Base-by-base conservation (phyloP, 1,284 basidiomycete species). In the Hypsizygus ulmarius region DNA sequence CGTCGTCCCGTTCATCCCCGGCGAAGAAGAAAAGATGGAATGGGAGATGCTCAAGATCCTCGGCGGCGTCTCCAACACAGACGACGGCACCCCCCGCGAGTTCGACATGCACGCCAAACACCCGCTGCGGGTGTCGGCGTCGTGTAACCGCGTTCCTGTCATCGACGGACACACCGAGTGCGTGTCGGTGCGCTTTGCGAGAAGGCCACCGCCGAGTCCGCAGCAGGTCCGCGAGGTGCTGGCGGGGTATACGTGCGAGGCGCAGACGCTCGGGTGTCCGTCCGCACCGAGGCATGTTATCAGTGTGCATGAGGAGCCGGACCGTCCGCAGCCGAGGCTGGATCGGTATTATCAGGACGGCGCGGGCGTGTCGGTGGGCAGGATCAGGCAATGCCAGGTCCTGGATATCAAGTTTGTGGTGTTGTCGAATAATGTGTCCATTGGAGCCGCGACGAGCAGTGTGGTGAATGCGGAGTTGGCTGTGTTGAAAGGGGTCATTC, bases 1-100 rank as follows among this genome's bases (percentile, higher is more conserved):
- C 71, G 78, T 99, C 64, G 89, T 99, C 1, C 96, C 96, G 1
- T 88, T 90, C 70, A 99, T 99, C 66, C 72, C 81, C 32, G 93
- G 95, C 33, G 96, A 99, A 66, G 96, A 99, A 66, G 96, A 99
- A 69, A 99, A 99, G 71, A 95, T 99, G 56, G 96, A 99, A 68
- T 97, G 93, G 94, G 96, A 99, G 72, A 88, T 91, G 11, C 79
- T 88, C 63, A 99, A 99, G 74, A 99, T 99, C 62, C 84, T 99
- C 19, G 97, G 97, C 28, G 90, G 86, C 1, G 60, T 97, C 50
- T 63, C 72, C 1, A 52, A 48, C 16, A 38, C 36, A 16, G 81
- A 83, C 49, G 70, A 73, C 28, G 77, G 74, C 7, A 55, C 70
- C 4, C 79, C 70, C 4, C 79, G 77, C 50, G 62, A 78, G 14